phyloP scores from a whole-genome alignment of 1,139 yeast species.

The Pichia sp. region DNA sequence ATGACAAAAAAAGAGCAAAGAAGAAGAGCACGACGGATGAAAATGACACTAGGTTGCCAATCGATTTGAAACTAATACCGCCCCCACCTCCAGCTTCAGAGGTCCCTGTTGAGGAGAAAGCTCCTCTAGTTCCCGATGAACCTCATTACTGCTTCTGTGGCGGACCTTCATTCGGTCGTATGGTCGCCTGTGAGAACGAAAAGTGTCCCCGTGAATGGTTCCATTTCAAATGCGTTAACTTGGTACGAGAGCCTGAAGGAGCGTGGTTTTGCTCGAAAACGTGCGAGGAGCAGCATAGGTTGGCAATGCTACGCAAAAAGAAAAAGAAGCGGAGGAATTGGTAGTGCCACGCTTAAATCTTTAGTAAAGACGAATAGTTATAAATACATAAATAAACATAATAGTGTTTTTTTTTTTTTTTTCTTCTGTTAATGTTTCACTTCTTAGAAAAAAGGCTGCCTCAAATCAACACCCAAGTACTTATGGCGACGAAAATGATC shows the following conservation, averaged over 20 bases:
- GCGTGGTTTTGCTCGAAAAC: conserved; percentile 65
- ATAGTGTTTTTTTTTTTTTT: not conserved
- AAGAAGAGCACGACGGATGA: not conserved
- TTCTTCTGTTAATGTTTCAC: not conserved
- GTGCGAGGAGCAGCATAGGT: conserved; percentile 21
- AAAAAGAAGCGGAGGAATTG: conserved; percentile 11
- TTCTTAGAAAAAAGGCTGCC: not conserved
- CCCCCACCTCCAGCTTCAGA: not conserved
- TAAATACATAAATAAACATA: not conserved
- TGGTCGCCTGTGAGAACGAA: conserved; percentile 77
- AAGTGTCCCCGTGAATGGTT: conserved; percentile 69
- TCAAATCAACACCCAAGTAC: conserved; percentile 66
- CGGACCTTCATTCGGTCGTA: conserved; percentile 65
- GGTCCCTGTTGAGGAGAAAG: not conserved
- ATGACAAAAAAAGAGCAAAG: not conserved
- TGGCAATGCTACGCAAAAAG: not conserved
- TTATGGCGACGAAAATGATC: conserved; percentile 56
- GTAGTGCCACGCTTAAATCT: not conserved
- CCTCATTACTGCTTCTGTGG: conserved; percentile 58
- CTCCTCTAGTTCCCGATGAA: not conserved
- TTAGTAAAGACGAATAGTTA: conserved; percentile 10
- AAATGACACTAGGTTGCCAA: not conserved
- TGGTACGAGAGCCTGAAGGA: conserved; percentile 63
- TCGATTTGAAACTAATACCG: not conserved
- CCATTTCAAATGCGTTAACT: conserved; percentile 72